These are phyloP conservation scores for Alternaria tenuissima DNA, from an alignment of 2,329 filamentous ascomycete species.

Conservation along the genomic window DNA sequence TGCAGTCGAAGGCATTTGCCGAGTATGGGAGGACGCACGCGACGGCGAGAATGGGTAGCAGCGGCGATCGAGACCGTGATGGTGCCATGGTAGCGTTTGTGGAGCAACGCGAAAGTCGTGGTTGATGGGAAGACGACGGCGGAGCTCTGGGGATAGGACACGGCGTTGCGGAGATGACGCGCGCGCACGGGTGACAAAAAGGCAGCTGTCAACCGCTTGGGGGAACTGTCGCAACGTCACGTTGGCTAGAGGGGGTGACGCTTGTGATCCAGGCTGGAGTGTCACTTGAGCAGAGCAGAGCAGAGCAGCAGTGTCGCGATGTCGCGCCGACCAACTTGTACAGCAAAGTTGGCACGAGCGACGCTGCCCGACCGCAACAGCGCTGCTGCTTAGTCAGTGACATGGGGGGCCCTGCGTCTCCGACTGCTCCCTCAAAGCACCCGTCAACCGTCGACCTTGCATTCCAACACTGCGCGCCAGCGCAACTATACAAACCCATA, in stretches of 20 bases:
- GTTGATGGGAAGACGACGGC: constrained; percentile 11
- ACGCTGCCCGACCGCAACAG: constrained; percentile 20
- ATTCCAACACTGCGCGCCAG: background rate
- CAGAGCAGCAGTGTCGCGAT: constrained; percentile 23
- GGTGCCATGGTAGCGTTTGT: constrained; percentile 39
- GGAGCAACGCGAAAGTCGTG: constrained; percentile 21
- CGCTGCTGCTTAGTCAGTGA: constrained; percentile 22
- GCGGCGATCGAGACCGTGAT: constrained; percentile 29
- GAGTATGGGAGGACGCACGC: constrained; percentile 37
- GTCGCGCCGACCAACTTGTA: constrained; percentile 23
- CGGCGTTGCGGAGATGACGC: constrained; percentile 14
- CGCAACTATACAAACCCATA: background rate
- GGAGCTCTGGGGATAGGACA: constrained; percentile 7
- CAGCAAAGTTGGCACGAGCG: constrained; percentile 25
- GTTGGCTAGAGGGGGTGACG: background rate
- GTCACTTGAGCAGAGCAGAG: constrained; percentile 21
- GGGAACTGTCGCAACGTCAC: constrained; percentile 8
- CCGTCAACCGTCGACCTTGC: background rate
- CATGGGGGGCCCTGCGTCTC: background rate
- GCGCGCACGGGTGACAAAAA: background rate
- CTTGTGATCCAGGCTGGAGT: constrained; percentile 4
- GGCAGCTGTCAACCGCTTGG: background rate
- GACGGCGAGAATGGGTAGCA: constrained; percentile 37
- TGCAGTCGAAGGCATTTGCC: constrained; percentile 64
- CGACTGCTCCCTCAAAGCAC: background rate